Conservation (phyloP, 2,329 filamentous ascomycete species). For the Diplodia mutila region DNA sequence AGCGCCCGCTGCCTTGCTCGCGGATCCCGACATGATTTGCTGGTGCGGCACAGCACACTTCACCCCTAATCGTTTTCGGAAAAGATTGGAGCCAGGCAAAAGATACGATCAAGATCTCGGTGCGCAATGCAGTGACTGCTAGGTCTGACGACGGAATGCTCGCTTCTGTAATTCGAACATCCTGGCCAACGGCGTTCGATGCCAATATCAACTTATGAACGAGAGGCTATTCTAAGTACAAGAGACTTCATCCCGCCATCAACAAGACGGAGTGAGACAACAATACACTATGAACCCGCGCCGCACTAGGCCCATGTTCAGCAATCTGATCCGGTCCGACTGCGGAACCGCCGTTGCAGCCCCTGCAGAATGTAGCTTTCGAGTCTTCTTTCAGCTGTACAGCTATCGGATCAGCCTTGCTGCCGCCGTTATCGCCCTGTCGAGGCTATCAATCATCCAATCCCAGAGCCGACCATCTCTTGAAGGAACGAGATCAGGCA, state of each 20-base stretch:
- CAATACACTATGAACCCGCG: too few relatives aligned
- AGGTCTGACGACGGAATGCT: background rate
- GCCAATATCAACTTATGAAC: background rate
- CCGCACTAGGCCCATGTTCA: background rate
- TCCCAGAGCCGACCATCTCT: background rate
- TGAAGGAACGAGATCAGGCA: too few relatives aligned
- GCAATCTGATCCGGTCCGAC: background rate
- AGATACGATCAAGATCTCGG: background rate
- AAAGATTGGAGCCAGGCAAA: background rate
- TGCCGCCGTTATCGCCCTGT: background rate
- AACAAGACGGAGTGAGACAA: background rate
- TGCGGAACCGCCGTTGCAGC: background rate
- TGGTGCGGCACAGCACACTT: constrained; percentile 9
- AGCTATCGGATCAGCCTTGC: background rate
- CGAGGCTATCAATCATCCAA: too few relatives aligned
- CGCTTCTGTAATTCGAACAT: background rate
- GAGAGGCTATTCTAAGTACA: background rate
- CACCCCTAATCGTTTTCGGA: background rate
- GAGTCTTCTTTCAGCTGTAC: background rate
- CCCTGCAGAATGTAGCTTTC: background rate
- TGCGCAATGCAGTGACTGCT: background rate
- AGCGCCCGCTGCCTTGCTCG: background rate
- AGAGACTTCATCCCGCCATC: background rate
- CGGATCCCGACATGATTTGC: background rate
- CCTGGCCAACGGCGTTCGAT: background rate